Conservation (phyloP, 2,329 filamentous ascomycete species). For the Epichloe amarillans region DNA sequence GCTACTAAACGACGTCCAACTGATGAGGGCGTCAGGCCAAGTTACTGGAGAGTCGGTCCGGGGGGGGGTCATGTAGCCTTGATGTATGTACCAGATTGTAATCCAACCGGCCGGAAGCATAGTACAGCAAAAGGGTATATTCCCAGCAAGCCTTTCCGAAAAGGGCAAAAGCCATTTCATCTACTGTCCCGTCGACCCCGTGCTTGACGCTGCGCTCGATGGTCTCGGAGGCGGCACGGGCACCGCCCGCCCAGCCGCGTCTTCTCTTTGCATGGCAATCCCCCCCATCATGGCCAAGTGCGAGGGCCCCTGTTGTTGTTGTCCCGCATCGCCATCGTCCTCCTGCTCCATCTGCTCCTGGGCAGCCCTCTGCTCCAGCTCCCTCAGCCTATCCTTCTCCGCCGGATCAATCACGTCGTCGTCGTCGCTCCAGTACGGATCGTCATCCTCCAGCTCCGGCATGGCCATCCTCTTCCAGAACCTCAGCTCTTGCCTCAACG, state of each 20-base stretch:
- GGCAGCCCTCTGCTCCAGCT: conserved; percentile 33
- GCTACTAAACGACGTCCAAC: conserved; percentile 24
- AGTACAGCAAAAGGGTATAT: no score
- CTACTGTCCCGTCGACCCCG: conserved; percentile 27
- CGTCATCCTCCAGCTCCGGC: conserved; percentile 45
- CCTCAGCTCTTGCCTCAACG: conserved; percentile 43
- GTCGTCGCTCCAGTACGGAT: conserved; percentile 50
- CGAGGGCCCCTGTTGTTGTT: conserved; percentile 1
- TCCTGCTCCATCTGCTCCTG: conserved; percentile 24
- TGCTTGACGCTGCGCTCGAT: conserved; percentile 28
- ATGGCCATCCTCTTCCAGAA: conserved; percentile 57
- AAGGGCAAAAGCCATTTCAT: no score
- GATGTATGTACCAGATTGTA: no score
- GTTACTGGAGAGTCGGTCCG: no score
- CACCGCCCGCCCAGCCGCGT: conserved; percentile 14
- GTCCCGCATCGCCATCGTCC: conserved; percentile 18
- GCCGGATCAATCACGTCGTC: conserved; percentile 49
- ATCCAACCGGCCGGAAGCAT: no score
- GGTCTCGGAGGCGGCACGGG: conserved; percentile 22
- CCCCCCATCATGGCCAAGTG: conserved; percentile 20
- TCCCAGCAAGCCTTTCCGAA: no score
- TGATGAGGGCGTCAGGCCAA: no score
- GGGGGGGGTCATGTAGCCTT: no score
- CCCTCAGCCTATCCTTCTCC: conserved; percentile 42
- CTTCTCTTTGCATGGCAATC: conserved; percentile 27